A percentile compares a stretch with the other conserved stretches of the same genome.
These are phyloP conservation scores for Rhodotorula toruloides DNA, from an alignment of 768 basidiomycete species.

Conservation along the genomic window DNA sequence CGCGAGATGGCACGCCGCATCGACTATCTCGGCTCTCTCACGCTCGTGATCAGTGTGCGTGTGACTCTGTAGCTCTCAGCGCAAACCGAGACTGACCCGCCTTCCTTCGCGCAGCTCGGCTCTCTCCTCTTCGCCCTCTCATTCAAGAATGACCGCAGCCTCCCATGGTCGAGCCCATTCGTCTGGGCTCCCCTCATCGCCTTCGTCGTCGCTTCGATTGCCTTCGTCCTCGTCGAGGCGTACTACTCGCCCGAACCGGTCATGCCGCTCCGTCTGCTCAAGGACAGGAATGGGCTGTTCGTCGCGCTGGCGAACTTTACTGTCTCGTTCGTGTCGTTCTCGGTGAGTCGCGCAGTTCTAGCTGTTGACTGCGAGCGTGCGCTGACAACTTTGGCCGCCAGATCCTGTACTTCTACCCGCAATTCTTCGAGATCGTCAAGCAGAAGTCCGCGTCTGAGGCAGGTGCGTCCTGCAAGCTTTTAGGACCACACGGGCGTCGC, in stretches of 20 bases:
- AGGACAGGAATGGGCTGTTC: constrained; percentile 71
- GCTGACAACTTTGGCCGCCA: background rate
- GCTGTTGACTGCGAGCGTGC: no score
- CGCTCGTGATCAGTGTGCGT: constrained; percentile 56
- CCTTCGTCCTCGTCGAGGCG: constrained; percentile 75
- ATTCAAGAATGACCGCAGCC: constrained; percentile 44
- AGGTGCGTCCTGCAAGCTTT: background rate
- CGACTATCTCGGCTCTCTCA: constrained; percentile 76
- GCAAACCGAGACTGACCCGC: background rate
- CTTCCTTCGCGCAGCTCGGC: constrained; percentile 31
- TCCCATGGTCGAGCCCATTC: constrained; percentile 62
- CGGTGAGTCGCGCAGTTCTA: background rate
- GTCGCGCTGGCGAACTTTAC: constrained; percentile 73
- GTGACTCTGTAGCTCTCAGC: background rate
- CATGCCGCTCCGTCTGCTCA: constrained; percentile 65
- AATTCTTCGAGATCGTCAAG: constrained; percentile 36
- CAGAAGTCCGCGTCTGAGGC: constrained; percentile 29
- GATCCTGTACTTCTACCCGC: constrained; percentile 36
- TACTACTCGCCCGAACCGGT: constrained; percentile 75
- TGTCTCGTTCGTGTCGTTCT: constrained; percentile 40
- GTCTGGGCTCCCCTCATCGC: constrained; percentile 61
- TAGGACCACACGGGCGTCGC: constrained; percentile 1
- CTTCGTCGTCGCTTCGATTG: constrained; percentile 55
- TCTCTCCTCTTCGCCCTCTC: constrained; percentile 46
- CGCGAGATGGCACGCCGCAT: constrained; percentile 53